Conservation (phyloP, 139 green algal genomes). For the Volvox reticuliferus region DNA sequence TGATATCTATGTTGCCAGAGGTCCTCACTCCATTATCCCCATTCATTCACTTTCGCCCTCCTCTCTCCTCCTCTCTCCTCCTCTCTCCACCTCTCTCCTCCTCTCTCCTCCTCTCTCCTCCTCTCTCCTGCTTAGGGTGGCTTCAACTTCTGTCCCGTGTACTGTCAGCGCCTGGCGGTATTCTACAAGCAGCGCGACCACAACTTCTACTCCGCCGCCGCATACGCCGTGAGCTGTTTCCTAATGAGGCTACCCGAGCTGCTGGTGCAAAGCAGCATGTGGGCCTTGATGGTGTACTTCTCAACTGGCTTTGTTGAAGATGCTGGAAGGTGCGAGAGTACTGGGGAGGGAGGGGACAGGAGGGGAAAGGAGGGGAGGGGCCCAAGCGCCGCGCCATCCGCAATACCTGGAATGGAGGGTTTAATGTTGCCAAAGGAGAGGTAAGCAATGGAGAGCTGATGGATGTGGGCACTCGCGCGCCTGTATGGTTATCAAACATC, state of each 20-base stretch:
- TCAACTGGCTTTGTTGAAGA: constrained; percentile 59
- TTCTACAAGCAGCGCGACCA: constrained; percentile 89
- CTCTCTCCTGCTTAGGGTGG: not conserved
- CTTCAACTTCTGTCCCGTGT: constrained; percentile 7
- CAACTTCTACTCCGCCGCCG: constrained; percentile 75
- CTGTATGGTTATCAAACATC: no score
- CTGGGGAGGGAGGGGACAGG: no score
- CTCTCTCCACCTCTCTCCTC: not conserved
- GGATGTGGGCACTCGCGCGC: no score
- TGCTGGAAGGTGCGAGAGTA: not conserved
- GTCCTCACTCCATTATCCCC: no score
- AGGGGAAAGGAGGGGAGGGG: not conserved
- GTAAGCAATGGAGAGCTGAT: no score
- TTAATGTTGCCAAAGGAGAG: no score
- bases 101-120: not conserved
- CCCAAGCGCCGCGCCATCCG: no score
- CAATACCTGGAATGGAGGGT: no score
- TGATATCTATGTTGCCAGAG: no score
- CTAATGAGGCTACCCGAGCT: constrained; percentile 68
- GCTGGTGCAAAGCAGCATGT: constrained; percentile 71
- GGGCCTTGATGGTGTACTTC: constrained; percentile 75
- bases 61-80: not conserved
- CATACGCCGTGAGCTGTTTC: constrained; percentile 33
- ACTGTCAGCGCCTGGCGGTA: constrained; percentile 56
- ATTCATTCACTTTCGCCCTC: no score